Evolutionary conservation across 805 yeast species (phyloP).

Genomic region (Helenozyma rhizophorensis): DNA sequence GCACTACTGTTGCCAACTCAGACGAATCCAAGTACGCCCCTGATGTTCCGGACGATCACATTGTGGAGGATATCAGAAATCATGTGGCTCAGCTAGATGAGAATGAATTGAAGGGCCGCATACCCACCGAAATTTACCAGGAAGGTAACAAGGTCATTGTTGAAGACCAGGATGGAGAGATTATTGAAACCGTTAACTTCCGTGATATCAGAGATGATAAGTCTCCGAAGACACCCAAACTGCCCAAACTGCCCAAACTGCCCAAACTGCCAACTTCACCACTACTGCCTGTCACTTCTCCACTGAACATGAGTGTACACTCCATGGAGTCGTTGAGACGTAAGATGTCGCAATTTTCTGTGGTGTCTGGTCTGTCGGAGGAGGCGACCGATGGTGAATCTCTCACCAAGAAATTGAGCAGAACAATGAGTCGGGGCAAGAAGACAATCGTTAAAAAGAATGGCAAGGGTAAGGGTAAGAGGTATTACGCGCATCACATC

Average conservation of each 20-base stretch:
- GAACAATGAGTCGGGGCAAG: constrained; percentile 10
- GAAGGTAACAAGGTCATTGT: constrained; percentile 70
- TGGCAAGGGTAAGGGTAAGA: constrained; percentile 28
- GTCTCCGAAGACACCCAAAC: no score
- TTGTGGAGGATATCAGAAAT: no score
- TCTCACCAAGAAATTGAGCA: constrained; percentile 9
- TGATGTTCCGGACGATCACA: no score
- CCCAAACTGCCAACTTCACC: not conserved
- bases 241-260: no score
- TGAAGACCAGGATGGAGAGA: constrained; percentile 83
- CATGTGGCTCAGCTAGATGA: constrained; percentile 1
- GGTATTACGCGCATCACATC: constrained; percentile 65
- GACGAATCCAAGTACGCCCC: not conserved
- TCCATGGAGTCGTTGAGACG: constrained; percentile 38
- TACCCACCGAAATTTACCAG: constrained; percentile 40
- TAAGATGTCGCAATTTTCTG: constrained; percentile 31
- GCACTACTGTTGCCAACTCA: constrained; percentile 4
- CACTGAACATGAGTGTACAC: constrained; percentile 30
- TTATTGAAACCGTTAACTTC: constrained; percentile 51
- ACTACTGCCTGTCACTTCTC: constrained; percentile 3
- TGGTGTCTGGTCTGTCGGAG: constrained; percentile 15
- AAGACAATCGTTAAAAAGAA: constrained; percentile 27
- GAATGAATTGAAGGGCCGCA: not conserved
- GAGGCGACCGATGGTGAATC: constrained; percentile 12
- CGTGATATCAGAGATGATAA: constrained; percentile 5